These are phyloP conservation scores for Malus sylvestris DNA, from an alignment of 306 rosid species.

Conservation along the genomic window DNA sequence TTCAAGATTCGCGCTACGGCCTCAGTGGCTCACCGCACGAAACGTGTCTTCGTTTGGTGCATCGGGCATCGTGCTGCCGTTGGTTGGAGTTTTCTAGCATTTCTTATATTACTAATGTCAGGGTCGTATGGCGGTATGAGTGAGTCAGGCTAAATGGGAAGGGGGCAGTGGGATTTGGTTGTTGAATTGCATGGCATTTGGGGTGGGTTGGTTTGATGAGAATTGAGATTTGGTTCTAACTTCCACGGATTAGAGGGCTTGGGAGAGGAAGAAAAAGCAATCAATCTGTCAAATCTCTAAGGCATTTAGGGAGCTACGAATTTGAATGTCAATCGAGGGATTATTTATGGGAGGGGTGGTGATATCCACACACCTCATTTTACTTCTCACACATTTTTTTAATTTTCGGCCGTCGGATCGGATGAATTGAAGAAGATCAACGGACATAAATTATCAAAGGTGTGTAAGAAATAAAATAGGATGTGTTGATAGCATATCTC, in stretches of 20 bases:
- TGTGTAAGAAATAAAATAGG: too few species aligned
- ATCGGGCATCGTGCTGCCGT: background rate
- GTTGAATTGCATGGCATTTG: background rate
- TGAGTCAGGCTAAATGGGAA: background rate
- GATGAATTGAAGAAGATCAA: too few species aligned
- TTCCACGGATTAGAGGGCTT: background rate
- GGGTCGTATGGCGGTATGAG: background rate
- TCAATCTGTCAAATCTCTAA: background rate
- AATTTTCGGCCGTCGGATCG: too few species aligned
- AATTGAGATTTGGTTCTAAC: background rate
- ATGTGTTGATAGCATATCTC: too few species aligned
- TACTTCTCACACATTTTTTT: too few species aligned
- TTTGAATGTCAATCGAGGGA: background rate
- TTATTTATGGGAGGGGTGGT: background rate
- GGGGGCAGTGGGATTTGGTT: background rate
- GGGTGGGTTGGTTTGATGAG: background rate
- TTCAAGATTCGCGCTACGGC: slow-evolving; percentile 10
- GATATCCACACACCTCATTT: too few species aligned
- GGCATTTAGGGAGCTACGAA: background rate
- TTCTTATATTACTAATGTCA: background rate
- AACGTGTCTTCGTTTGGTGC: slow-evolving; percentile 11
- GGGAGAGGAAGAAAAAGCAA: background rate
- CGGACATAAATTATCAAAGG: too few species aligned
- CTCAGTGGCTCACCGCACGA: slow-evolving; percentile 1
- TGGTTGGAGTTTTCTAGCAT: background rate